Percentiles rank a stretch among this genome's conserved stretches.
Evolutionary conservation across 495 filamentous ascomycete genomes (phyloP).

Genomic region (Pseudomonodictys pantanalensis): DNA sequence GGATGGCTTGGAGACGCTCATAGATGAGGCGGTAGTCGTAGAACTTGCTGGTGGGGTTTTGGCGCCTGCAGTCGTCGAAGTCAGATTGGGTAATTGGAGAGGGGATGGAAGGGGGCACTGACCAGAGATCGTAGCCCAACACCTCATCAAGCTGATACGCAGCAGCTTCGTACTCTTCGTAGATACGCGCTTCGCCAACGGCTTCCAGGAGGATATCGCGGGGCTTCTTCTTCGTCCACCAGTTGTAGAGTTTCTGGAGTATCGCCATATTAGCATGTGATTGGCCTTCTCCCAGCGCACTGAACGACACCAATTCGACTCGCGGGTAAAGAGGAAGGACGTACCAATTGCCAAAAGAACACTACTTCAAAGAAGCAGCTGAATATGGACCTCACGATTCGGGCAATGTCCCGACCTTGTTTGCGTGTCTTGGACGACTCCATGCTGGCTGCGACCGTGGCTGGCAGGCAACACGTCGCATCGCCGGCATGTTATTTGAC

Average conservation of each 20-base stretch:
- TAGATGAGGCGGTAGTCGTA: constrained; percentile 90
- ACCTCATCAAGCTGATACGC: constrained; percentile 76
- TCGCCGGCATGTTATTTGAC: constrained; percentile 17
- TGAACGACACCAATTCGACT: neutral
- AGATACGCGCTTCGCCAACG: constrained; percentile 62
- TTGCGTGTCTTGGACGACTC: neutral
- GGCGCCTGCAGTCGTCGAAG: constrained; percentile 54
- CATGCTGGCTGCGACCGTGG: constrained; percentile 19
- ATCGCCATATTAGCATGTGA: constrained; percentile 11
- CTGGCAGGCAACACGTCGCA: constrained; percentile 12
- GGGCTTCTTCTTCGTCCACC: constrained; percentile 54
- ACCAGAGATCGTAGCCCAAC: constrained; percentile 80
- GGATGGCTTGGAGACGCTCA: constrained; percentile 68
- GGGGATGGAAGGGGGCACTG: constrained; percentile 18
- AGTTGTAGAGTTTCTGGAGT: constrained; percentile 53
- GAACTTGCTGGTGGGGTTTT: constrained; percentile 73
- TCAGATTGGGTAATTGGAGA: neutral
- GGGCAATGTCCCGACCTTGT: constrained; percentile 16
- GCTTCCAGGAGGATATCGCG: constrained; percentile 54
- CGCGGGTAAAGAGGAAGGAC: constrained; percentile 2
- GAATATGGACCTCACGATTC: constrained; percentile 24
- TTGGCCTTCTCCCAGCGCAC: neutral
- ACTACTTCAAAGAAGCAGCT: constrained; percentile 36
- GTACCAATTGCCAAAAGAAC: constrained; percentile 42
- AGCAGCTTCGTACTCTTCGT: constrained; percentile 80